Base-by-base conservation (phyloP, 164 flowering plant species). In the Euptelea pleiosperma region DNA sequence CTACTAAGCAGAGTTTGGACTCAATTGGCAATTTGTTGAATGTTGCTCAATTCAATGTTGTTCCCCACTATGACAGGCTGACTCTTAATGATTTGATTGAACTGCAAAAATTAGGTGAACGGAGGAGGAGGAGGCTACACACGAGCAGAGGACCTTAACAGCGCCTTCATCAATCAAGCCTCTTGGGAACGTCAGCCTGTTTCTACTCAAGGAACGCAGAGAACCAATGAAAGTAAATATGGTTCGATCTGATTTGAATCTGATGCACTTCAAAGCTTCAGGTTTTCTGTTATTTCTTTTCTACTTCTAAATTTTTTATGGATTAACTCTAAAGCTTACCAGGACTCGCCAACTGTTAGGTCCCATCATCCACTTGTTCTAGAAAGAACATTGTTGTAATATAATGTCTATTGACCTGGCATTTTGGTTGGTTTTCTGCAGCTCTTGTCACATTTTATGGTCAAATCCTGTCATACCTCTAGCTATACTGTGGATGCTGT, bases 121-220 rank as follows among this genome's bases (percentile, higher is more conserved):
- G 86, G 86, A n/a, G n/a, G n/a, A 33, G 72, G 63, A 34, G 77
- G 74, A 1, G 73, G 84, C 57, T 85, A 82, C 68, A 53, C 81
- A 2, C 74, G 69, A 63, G 62, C 77, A 16, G 87, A 77, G 52
- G 82, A 75, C 35, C 50, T 66, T n/a, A 77, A 72, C 64, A 70
- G 67, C 65, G 74, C 73, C 25, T 83, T 72, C 50, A 54, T 62
- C 53, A 83, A 63, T 70, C 84, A 78, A 71, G 81, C 87, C 60
- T 82, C 95, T 15, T 89, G 95, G 98, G 89, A 78, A 18, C 82
- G 67, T 42, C 77, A 68, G 10, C 76, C 89, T 48, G 72, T 46
- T 62, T 50, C 82, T 41, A 40, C 78, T 28, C 83, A 75, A 69
- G 76, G 66, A 68, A 54, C 79, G 6, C 19, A 55, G 52, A 73